Conservation (phyloP, 257 asterid genomes). For the Solanum pimpinellifolium region DNA sequence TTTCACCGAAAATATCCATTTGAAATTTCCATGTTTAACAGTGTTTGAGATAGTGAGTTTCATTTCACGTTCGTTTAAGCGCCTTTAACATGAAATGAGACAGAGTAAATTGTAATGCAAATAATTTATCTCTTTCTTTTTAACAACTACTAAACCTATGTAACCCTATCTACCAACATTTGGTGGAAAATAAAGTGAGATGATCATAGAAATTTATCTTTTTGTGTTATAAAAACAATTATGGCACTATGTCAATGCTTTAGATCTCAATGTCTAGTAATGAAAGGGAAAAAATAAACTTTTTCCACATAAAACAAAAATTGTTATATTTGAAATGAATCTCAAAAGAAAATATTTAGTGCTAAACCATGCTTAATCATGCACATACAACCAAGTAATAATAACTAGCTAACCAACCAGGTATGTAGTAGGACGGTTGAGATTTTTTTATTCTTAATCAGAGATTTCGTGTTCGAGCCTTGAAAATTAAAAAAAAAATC, state of each 20-base stretch:
- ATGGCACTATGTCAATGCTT: background rate
- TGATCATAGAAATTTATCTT: background rate
- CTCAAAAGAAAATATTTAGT: background rate
- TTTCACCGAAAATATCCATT: background rate
- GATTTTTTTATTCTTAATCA: background rate
- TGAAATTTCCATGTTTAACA: background rate
- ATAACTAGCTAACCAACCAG: background rate
- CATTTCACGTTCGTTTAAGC: too few species aligned
- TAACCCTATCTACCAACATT: background rate
- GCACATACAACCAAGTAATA: background rate
- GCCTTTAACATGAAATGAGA: background rate
- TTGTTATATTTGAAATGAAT: background rate
- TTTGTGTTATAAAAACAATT: background rate
- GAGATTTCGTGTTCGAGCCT: background rate
- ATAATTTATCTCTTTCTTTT: background rate
- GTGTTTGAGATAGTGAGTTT: background rate
- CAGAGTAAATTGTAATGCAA: background rate
- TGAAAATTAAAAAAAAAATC: background rate
- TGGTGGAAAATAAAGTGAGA: background rate
- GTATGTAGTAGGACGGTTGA: background rate
- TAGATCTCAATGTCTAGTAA: background rate
- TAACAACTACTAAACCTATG: background rate
- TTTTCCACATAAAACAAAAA: background rate
- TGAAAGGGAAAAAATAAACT: background rate
- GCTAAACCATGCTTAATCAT: background rate